Conservation (phyloP, 805 yeast species). For the Jamesozyma rosinii region DNA sequence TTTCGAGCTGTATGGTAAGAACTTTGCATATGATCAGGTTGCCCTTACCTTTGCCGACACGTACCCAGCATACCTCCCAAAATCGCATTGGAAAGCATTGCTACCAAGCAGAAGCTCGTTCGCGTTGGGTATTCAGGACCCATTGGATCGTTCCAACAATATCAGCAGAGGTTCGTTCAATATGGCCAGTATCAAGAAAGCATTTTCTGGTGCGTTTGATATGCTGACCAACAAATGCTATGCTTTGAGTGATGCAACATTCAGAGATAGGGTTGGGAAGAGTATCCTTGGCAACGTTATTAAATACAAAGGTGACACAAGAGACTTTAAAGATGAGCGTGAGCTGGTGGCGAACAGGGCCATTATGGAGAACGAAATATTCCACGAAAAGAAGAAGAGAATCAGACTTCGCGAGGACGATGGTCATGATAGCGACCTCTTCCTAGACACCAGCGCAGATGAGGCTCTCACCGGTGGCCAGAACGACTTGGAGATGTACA, state of each 20-base stretch:
- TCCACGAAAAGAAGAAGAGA: constrained; percentile 13
- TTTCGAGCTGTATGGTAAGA: constrained; percentile 83
- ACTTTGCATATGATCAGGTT: constrained; percentile 75
- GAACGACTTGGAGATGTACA: constrained; percentile 15
- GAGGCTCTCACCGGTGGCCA: constrained; percentile 18
- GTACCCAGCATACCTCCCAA: constrained; percentile 49
- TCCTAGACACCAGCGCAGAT: constrained; percentile 16
- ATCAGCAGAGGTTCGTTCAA: constrained; percentile 80
- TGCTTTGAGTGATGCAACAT: constrained; percentile 55
- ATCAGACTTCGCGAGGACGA: constrained; percentile 12
- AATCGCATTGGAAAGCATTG: constrained; percentile 44
- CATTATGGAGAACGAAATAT: constrained; percentile 28
- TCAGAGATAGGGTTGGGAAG: constrained; percentile 57
- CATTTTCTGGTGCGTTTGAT: constrained; percentile 84
- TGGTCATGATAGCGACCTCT: constrained; percentile 14
- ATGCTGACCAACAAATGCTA: constrained; percentile 65
- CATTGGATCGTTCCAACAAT: constrained; percentile 72
- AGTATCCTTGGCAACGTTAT: constrained; percentile 75
- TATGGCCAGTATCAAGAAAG: constrained; percentile 64
- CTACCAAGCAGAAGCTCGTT: constrained; percentile 37
- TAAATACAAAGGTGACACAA: constrained; percentile 58
- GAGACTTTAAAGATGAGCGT: constrained; percentile 75
- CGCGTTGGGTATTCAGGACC: constrained; percentile 75
- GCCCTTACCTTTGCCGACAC: constrained; percentile 55
- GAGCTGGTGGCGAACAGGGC: constrained; percentile 55